These are phyloP conservation scores for Symbiotaphrina buchneri DNA, from an alignment of 495 filamentous ascomycete species.

Conservation along the genomic window DNA sequence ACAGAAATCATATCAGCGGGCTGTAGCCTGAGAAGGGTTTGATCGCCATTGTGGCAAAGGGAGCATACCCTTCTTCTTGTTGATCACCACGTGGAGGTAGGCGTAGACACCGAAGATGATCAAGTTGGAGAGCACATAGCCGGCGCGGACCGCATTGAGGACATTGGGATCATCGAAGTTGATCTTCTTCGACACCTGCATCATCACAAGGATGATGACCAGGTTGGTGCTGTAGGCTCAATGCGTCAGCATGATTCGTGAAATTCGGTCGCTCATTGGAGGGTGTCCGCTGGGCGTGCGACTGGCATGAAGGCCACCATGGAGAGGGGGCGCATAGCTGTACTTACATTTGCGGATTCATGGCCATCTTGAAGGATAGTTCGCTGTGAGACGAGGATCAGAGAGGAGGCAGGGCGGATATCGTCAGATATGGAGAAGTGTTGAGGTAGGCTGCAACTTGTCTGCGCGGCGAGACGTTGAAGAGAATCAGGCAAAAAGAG, in stretches of 20 bases:
- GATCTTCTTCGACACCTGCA: constrained; percentile 91
- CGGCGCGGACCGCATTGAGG: constrained; percentile 57
- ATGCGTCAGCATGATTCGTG: constrained; percentile 6
- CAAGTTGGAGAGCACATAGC: constrained; percentile 73
- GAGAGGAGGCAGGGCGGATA: too few relatives aligned
- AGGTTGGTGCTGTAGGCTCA: constrained; percentile 55
- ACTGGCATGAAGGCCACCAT: not conserved
- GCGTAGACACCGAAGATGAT: constrained; percentile 69
- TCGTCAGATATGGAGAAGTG: too few relatives aligned
- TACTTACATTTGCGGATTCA: constrained; percentile 16
- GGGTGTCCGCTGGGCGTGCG: not conserved
- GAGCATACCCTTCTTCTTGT: constrained; percentile 76
- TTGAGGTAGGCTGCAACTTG: too few relatives aligned
- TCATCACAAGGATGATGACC: constrained; percentile 87
- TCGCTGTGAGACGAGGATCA: too few relatives aligned
- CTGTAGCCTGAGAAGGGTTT: not conserved
- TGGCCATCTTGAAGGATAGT: constrained; percentile 9
- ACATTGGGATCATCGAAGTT: constrained; percentile 83
- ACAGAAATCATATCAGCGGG: constrained; percentile 1
- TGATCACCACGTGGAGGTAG: constrained; percentile 62
- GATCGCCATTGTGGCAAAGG: not conserved
- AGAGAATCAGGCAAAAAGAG: too few relatives aligned
- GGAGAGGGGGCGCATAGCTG: too few relatives aligned
- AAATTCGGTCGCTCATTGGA: not conserved
- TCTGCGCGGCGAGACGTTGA: too few relatives aligned